Base-by-base conservation (phyloP, 2,329 filamentous ascomycete species). In the Parastagonospora nodorum region DNA sequence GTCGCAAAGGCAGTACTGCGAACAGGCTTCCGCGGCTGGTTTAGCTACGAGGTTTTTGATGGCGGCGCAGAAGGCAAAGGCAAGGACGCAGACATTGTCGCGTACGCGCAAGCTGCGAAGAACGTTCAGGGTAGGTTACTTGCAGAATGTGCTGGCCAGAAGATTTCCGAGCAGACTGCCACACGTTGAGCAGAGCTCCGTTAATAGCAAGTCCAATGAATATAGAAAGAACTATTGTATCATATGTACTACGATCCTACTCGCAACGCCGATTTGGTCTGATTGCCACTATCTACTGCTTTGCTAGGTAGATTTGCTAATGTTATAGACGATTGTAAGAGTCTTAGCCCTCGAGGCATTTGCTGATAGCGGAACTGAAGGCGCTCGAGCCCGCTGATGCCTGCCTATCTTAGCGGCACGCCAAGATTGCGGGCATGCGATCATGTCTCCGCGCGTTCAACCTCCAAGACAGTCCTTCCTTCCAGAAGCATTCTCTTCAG, bases 11-110 rank as follows among this genome's bases (percentile, higher is more conserved):
- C 87, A 2, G 87, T 92, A 1, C 66, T 90, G 24, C 75, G 75
- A 48, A 91, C 88, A 0, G 88, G 88, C 0, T 88, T 88, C 53
- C 73, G 82, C 36, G 82, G 81, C 0, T 89, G 84, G 82, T 82
- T 90, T 54, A 86, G 83, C 0, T 82, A 88, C 50, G 88, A 90
- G 69, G 83, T 89, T 0, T 90, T 90, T 68, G 87, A 90, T 66
- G 75, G 78, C 1, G 83, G 82, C 2, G 71, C 74, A 2, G 77
- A 83, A 29, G 82, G 82, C 3, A 79, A 81, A 53, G 79, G 78
- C 29, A 80, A 76, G 51, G 74, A 80, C 15, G 80, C 82, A 53
- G 79, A 81, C 42, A 55, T 78, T 75, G 77, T 60, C 51, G 72
- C 64, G 5, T 86, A 80, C 69, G 80, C 82, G 40, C 73, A 75